Percentiles rank a stretch among this genome's conserved stretches.
Conservation (phyloP, 768 basidiomycete genomes). For the Trametes cinnabarina region DNA sequence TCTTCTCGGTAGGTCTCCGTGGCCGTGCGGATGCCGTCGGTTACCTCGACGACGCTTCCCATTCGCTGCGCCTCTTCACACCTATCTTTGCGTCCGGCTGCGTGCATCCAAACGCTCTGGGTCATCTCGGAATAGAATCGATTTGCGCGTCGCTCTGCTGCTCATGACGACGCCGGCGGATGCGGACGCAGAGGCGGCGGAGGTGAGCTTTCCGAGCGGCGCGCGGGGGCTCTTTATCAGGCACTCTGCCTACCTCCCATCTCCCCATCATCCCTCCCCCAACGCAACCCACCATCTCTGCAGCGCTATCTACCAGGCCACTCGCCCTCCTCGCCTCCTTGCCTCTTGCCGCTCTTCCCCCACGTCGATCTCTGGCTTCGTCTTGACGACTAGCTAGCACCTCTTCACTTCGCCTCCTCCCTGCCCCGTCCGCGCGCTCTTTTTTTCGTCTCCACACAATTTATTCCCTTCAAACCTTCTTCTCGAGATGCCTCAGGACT, state of each 20-base stretch:
- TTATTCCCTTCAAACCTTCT: background rate
- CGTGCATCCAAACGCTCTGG: background rate
- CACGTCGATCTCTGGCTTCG: background rate
- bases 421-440: background rate
- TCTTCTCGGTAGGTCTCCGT: slow-evolving; percentile 3
- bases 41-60: slow-evolving; percentile 1
- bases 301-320: background rate
- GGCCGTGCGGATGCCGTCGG: background rate
- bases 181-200: background rate
- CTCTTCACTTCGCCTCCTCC: background rate
- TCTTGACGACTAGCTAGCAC: background rate
- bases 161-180: background rate
- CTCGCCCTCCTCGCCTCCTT: background rate
- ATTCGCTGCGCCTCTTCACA: background rate
- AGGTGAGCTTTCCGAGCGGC: background rate
- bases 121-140: background rate
- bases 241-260: background rate
- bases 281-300: background rate
- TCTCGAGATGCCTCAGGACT: slow-evolving; percentile 16
- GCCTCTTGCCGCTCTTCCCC: background rate
- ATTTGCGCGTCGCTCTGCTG: background rate
- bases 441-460: background rate
- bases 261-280: background rate
- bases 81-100: background rate
- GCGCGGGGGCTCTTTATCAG: background rate